Base-by-base conservation (phyloP, 768 basidiomycete genomes). In the Gyrodon lividus region DNA sequence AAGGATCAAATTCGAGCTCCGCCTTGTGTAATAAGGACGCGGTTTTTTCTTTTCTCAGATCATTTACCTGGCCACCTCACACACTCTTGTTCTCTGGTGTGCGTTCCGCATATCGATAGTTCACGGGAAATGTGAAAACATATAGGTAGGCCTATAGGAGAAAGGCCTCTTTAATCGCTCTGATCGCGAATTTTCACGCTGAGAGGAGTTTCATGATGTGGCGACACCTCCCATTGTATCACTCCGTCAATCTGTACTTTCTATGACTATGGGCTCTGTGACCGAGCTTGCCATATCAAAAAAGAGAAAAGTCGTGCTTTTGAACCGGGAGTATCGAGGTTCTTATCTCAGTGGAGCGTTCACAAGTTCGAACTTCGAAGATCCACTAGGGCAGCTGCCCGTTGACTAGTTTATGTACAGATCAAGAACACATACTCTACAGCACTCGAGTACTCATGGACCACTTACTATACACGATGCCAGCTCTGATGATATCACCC, bases 161-260 rank as follows among this genome's bases (percentile, higher is more conserved):
- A 70, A 73, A 40, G 69, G 83, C 87, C 87, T 77, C 76, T 67
- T 81, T 89, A 89, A 91, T 90, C 88, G 81, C 88, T 89, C 86
- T 75, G 68, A 83, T 83, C 83, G 78, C 86, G 74, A 66, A 72
- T 50, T 65, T 64, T 57, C 72, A 89, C 84, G 86, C 79, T 60
- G 83, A 81, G 73, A 79, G 79, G 86, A 87, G 88, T 90, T 91
- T 91, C 88, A 89, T 90, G 84, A 74, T 74, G 80, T 70, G 87
- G 87, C 86, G 52, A 88, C 77, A 87, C 54, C 28, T 46, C 13
- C 39, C n/a, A 23, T 30, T 44, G 20, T 33, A 22, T 16, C 5
- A 22, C 12, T 30, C 39, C 2, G 7, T 26, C 28, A 46, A 17
- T 2, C 33, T 33, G 7, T 52, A 23, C 12, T 41, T 26, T 4